Conservation (phyloP, 345 rosid genomes). For the Punica granatum region DNA sequence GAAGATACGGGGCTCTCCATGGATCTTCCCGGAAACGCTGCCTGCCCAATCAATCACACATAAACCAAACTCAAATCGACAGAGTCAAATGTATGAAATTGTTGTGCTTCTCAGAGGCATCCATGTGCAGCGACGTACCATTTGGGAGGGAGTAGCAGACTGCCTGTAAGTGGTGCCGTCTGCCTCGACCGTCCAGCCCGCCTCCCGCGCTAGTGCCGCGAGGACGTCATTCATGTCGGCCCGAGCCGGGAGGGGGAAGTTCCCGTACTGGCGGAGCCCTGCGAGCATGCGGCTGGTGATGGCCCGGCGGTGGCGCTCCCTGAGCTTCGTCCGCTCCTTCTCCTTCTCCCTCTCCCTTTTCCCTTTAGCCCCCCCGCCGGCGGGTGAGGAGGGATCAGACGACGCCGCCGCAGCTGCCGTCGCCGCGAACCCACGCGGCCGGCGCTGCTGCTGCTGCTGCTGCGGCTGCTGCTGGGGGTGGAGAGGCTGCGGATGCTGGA, state of each 20-base stretch:
- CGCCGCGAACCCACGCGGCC: conserved; percentile 77
- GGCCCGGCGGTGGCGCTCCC: conserved; percentile 94
- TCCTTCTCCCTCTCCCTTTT: conserved; percentile 91
- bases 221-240: conserved; percentile 99
- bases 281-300: conserved; percentile 96
- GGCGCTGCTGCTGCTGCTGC: conserved; percentile 43
- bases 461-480: conserved; percentile 15
- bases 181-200: conserved; percentile 94
- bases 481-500: conserved; percentile 10
- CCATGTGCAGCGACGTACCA: conserved; percentile 33
- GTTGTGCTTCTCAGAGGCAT: background rate
- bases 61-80: background rate
- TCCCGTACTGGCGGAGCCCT: conserved; percentile 86
- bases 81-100: background rate
- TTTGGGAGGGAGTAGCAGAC: conserved; percentile 49
- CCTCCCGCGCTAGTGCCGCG: conserved; percentile 94
- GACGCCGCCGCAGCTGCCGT: conserved; percentile 38
- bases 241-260: conserved; percentile 95
- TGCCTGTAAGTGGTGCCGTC: conserved; percentile 85
- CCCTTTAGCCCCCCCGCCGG: conserved; percentile 35
- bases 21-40: conserved; percentile 46
- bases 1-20: conserved; percentile 56
- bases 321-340: conserved; percentile 91
- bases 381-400: conserved; percentile 12
- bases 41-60: conserved; percentile 19